phyloP scores from a whole-genome alignment of 1,139 yeast species.

The Zygosaccharomyces pseudobailii region DNA sequence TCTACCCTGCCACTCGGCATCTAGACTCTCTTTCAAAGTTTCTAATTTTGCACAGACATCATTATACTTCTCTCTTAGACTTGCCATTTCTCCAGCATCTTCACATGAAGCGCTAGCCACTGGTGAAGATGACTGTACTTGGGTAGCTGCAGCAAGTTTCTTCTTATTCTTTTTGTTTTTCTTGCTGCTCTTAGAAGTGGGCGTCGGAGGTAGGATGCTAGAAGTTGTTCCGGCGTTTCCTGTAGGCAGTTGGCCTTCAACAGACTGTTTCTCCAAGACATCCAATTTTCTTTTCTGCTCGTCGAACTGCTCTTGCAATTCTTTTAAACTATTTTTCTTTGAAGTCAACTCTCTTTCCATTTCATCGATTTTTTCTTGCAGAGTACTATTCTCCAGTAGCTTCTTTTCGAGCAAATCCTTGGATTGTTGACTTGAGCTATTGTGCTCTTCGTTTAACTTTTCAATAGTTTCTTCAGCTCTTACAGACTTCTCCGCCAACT shows the following conservation, averaged over 20 bases:
- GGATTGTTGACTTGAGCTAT: conserved; percentile 5
- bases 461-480: conserved; percentile 4
- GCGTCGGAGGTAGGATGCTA: not conserved
- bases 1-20: conserved; percentile 21
- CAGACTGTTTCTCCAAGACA: conserved; percentile 2
- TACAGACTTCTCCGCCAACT: conserved; percentile 10
- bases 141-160: conserved; percentile 12
- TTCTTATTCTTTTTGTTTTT: conserved; percentile 20
- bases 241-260: not conserved
- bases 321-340: conserved; percentile 1
- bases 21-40: conserved; percentile 25
- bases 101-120: conserved; percentile 10
- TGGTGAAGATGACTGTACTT: conserved; percentile 19
- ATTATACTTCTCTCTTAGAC: conserved; percentile 25
- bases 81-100: conserved; percentile 5
- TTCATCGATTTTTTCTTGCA: not conserved
- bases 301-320: conserved; percentile 4
- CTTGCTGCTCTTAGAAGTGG: conserved; percentile 9
- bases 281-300: conserved; percentile 3
- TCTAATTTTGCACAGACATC: conserved; percentile 42
- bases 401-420: not conserved
- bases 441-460: conserved; percentile 7
- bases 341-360: not conserved
- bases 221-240: not conserved
- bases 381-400: not conserved